Evolutionary conservation across 345 rosid genomes (phyloP).

Genomic region (Anacardium occidentale): DNA sequence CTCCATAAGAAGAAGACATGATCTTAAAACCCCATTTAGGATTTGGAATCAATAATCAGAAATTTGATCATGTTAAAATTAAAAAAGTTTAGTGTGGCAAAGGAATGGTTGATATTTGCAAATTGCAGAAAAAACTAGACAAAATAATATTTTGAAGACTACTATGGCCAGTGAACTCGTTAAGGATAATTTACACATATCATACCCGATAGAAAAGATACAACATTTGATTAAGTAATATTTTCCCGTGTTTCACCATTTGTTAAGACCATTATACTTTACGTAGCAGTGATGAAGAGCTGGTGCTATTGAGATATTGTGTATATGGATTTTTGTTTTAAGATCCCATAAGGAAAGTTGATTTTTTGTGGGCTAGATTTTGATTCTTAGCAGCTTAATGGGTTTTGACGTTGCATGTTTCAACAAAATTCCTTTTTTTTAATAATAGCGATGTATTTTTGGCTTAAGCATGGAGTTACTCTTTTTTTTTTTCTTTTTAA

Average conservation of each 20-base stretch:
- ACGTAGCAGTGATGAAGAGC: neutral
- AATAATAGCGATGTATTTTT: neutral
- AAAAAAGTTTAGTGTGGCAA: neutral
- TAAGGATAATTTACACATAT: neutral
- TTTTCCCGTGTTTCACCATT: neutral
- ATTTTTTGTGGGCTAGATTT: neutral
- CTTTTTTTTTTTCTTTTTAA: too few relatives aligned
- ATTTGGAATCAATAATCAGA: slow-evolving; percentile 3
- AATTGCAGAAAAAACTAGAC: too few relatives aligned
- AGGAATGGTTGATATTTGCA: slow-evolving; percentile 1
- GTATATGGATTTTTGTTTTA: too few relatives aligned
- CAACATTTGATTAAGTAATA: neutral
- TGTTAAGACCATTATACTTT: neutral
- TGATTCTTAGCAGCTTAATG: too few relatives aligned
- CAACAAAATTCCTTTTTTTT: neutral
- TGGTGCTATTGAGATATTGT: neutral
- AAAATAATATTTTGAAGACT: neutral
- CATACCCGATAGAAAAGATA: neutral
- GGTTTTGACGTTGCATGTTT: neutral
- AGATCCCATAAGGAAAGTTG: neutral
- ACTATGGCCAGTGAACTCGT: neutral
- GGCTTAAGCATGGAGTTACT: neutral
- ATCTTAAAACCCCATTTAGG: neutral
- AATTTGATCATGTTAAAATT: slow-evolving; percentile 8
- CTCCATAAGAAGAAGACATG: neutral